phyloP scores from a whole-genome alignment of 352 stramenopile species.

The Phytopythium cucurbitacearum region DNA sequence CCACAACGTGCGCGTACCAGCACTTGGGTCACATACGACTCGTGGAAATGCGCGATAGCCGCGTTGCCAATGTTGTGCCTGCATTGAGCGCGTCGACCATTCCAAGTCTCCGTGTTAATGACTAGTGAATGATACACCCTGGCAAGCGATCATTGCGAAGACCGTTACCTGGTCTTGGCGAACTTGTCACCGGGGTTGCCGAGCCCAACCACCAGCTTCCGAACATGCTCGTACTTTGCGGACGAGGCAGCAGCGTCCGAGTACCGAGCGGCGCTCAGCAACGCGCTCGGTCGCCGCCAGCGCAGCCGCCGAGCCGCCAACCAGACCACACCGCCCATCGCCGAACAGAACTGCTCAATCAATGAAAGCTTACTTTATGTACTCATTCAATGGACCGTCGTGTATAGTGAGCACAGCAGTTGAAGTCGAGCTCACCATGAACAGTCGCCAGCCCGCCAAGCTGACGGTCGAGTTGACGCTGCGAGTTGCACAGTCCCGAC shows the following conservation, averaged over 20 bases:
- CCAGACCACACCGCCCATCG: too few species aligned
- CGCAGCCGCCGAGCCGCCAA: neutral
- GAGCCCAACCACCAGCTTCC: slow-evolving; percentile 81
- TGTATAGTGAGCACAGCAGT: too few species aligned
- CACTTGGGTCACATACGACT: slow-evolving; percentile 54
- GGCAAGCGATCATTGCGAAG: neutral
- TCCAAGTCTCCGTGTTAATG: neutral
- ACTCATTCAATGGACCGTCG: too few species aligned
- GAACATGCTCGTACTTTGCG: slow-evolving; percentile 60
- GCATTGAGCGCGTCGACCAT: slow-evolving; percentile 3
- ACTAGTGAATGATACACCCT: neutral
- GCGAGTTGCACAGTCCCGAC: too few species aligned
- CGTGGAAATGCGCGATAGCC: slow-evolving; percentile 60
- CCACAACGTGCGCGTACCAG: slow-evolving; percentile 27
- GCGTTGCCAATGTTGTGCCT: slow-evolving; percentile 82
- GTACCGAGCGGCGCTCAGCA: slow-evolving; percentile 1
- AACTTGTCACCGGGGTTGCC: slow-evolving; percentile 85
- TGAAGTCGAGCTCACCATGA: too few species aligned
- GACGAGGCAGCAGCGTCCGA: slow-evolving; percentile 1
- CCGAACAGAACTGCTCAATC: too few species aligned
- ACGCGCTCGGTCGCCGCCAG: neutral
- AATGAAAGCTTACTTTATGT: too few species aligned
- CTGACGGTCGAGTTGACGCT: too few species aligned
- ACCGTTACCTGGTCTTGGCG: slow-evolving; percentile 52
- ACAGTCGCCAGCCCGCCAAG: too few species aligned